Percentiles rank a stretch among this genome's conserved stretches.
These are phyloP conservation scores for Cocos nucifera DNA, from an alignment of 176 grass and related monocot genomes.

Conservation along the genomic window DNA sequence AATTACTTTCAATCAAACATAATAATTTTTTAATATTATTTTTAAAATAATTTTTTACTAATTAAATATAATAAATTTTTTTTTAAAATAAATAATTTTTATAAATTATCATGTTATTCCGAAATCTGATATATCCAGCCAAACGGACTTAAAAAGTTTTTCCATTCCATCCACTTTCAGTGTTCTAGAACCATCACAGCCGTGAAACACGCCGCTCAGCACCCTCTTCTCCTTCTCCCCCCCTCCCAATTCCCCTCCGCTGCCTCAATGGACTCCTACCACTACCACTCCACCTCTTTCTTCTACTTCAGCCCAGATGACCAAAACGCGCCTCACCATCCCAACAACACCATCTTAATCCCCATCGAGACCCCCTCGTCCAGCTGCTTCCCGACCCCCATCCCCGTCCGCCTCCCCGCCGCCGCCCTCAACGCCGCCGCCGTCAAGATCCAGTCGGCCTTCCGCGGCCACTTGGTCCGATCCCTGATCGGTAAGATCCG, in stretches of 20 bases:
- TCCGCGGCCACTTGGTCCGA: constrained; percentile 51
- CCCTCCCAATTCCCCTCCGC: neutral
- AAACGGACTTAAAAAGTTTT: no score
- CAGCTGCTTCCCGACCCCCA: neutral
- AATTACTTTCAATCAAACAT: no score
- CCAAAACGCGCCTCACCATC: constrained; percentile 1
- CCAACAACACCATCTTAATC: constrained; percentile 30
- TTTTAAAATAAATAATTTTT: no score
- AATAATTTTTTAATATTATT: no score
- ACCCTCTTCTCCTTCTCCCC: neutral
- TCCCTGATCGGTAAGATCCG: constrained; percentile 34
- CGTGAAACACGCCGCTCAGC: no score
- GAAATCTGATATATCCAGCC: no score
- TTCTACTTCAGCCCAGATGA: constrained; percentile 33
- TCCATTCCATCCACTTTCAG: no score
- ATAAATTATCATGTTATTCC: no score
- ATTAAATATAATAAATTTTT: no score
- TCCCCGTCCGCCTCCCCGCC: constrained; percentile 10
- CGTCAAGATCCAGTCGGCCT: constrained; percentile 60
- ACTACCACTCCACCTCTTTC: constrained; percentile 26
- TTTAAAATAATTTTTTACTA: no score
- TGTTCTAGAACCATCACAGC: no score
- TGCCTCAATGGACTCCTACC: constrained; percentile 23
- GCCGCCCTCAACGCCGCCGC: constrained; percentile 24
- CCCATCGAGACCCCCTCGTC: constrained; percentile 23